Conservation (phyloP, 257 asterid genomes). For the Ilex aquifolium region DNA sequence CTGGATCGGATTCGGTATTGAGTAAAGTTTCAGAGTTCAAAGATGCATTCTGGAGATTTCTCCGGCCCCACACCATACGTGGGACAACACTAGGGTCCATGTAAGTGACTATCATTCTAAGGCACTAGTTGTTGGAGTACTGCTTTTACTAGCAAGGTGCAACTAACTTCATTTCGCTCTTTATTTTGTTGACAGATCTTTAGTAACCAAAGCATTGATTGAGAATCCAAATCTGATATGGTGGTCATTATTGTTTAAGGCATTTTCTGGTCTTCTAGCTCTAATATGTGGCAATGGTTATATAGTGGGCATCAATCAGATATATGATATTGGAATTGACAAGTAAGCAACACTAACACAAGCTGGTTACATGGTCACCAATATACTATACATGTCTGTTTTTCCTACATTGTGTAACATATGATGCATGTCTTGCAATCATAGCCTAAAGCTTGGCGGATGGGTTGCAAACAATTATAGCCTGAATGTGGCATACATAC, state of each 20-base stretch:
- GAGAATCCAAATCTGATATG: slow-evolving; percentile 90
- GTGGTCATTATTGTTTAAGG: slow-evolving; percentile 88
- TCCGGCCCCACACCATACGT: slow-evolving; percentile 96
- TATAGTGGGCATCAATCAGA: slow-evolving; percentile 95
- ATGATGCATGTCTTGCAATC: slow-evolving; percentile 4
- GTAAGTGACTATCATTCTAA: slow-evolving; percentile 39
- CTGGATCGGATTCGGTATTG: slow-evolving; percentile 56
- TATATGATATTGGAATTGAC: slow-evolving; percentile 96
- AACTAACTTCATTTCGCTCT: slow-evolving; percentile 9
- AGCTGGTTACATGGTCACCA: too few relatives aligned
- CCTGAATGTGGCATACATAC: too few relatives aligned
- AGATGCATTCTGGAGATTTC: slow-evolving; percentile 97
- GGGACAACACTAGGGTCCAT: slow-evolving; percentile 91
- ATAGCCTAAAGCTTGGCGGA: background rate
- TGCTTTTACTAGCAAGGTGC: slow-evolving; percentile 1
- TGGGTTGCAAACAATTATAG: too few relatives aligned
- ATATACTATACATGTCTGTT: background rate
- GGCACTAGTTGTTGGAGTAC: slow-evolving; percentile 5
- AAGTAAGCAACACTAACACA: slow-evolving; percentile 51
- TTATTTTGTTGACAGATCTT: slow-evolving; percentile 50
- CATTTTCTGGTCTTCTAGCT: slow-evolving; percentile 77
- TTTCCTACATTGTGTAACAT: background rate
- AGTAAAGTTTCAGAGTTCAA: slow-evolving; percentile 53
- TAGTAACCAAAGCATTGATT: slow-evolving; percentile 76
- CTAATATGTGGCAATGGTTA: slow-evolving; percentile 96